Evolutionary conservation across 495 filamentous ascomycete genomes (phyloP), one percentile per base, ranked within the genome.

Genomic region (Lepraria neglecta): DNA sequence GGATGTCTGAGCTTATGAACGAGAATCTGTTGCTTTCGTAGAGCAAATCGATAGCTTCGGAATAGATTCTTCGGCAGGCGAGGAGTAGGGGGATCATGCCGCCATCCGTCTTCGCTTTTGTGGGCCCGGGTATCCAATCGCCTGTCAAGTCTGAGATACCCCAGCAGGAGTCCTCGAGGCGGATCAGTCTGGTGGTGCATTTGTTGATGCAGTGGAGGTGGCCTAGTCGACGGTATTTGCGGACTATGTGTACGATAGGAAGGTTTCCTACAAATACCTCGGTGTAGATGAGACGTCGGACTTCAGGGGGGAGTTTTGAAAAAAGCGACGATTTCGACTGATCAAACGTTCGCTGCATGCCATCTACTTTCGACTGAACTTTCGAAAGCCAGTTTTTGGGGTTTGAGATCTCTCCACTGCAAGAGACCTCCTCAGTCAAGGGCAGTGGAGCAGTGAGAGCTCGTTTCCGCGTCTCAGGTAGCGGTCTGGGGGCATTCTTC

Each of bases 221-320:
- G 48, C 48, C 24, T 24, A 51, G 48, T 24, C 24, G 48, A 14
- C 24, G 28, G 50, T 31, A 15, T 14, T 31, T 28, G 50, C 28
- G 50, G 27, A 52, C 50, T 4, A 52, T 52, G 19, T 52, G 50
- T n/a, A 31, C 28, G 28, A 52, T 31, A 35, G 31, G 31, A 35
- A 35, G 4, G 27, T 17, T 6, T 11, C 27, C 15, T 28, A 10
- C 19, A 31, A 52, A 31, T 4, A 17, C 9, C 15, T 52, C 27
- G 11, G 4, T 12, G 28, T 52, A 52, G 7, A 52, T 52, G 50
- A 52, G 50, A n/a, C 28, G 50, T 28, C 50, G 21, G 50, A 52
- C 28, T 24, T 52, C 50, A n/a, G 19, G 24, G 28, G 50, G 50
- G 5, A 52, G 27, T 17, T 17, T 12, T 9, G 31, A 4, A n/a